Conservation (phyloP, 2,329 filamentous ascomycete genomes). For the Verticillium klebahnii region DNA sequence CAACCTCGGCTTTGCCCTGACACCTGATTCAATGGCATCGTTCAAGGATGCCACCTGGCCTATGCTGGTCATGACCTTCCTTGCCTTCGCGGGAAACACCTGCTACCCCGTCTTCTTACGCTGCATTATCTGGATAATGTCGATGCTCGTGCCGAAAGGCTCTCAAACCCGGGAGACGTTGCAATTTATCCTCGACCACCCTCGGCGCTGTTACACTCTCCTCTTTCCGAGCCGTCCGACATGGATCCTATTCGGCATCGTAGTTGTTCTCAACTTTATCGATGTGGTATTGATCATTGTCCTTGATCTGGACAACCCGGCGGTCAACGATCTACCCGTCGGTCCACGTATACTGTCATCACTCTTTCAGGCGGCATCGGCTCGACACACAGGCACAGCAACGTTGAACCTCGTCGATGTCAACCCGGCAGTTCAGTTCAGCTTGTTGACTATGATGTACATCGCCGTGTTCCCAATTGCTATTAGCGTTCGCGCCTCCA, state of each 20-base stretch:
- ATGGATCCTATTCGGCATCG: slow-evolving; percentile 48
- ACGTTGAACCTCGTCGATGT: slow-evolving; percentile 45
- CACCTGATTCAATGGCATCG: slow-evolving; percentile 48
- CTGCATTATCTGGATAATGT: slow-evolving; percentile 52
- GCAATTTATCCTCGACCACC: slow-evolving; percentile 57
- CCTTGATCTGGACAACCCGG: slow-evolving; percentile 45
- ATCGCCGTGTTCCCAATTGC: slow-evolving; percentile 58
- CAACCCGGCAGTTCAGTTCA: slow-evolving; percentile 51
- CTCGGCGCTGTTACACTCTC: slow-evolving; percentile 57
- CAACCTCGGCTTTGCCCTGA: slow-evolving; percentile 51
- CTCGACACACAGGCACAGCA: slow-evolving; percentile 41
- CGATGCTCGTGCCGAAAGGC: slow-evolving; percentile 35
- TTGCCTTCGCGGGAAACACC: slow-evolving; percentile 49
- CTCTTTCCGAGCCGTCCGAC: slow-evolving; percentile 57
- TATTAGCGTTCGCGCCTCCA: slow-evolving; percentile 56
- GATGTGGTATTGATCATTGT: slow-evolving; percentile 51
- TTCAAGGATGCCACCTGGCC: slow-evolving; percentile 39
- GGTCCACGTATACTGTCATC: slow-evolving; percentile 48
- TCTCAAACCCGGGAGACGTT: slow-evolving; percentile 38
- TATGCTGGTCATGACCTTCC: slow-evolving; percentile 41
- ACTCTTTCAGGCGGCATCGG: slow-evolving; percentile 52
- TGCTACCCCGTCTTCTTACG: slow-evolving; percentile 55
- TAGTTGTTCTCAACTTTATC: slow-evolving; percentile 47
- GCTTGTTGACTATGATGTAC: slow-evolving; percentile 63
- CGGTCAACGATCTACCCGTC: slow-evolving; percentile 38